These are phyloP conservation scores for Scutellaria baicalensis DNA, from an alignment of 257 asterid species.

Conservation along the genomic window DNA sequence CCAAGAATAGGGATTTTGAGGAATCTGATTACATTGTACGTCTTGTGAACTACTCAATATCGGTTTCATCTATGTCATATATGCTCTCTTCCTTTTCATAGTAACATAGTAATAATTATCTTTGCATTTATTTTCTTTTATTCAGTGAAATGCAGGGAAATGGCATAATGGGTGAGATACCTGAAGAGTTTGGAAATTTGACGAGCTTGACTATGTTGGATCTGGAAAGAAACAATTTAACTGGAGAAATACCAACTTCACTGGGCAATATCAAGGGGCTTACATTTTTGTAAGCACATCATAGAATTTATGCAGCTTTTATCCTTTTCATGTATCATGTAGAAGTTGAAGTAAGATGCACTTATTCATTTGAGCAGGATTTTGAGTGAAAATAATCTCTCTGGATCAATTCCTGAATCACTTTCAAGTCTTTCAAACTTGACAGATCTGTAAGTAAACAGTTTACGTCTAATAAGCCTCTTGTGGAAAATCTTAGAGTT, in stretches of 20 bases:
- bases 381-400: constrained; percentile 61
- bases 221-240: constrained; percentile 56
- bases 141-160: constrained; percentile 81
- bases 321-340: not conserved
- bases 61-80: not conserved
- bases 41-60: constrained; percentile 9
- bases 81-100: not conserved
- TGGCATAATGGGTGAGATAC: constrained; percentile 64
- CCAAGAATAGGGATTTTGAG: constrained; percentile 58
- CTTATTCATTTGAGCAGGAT: constrained; percentile 35
- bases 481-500: not conserved
- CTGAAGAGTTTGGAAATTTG: constrained; percentile 70
- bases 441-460: constrained; percentile 47
- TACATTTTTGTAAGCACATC: constrained; percentile 53
- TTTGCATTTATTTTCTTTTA: constrained; percentile 3
- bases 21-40: constrained; percentile 66
- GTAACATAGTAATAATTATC: not conserved
- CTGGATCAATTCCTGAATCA: constrained; percentile 67
- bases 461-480: not conserved
- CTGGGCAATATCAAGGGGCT: constrained; percentile 61
- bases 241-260: constrained; percentile 77
- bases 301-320: not conserved
- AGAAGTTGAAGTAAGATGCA: constrained; percentile 4
- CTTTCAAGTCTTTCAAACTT: constrained; percentile 53
- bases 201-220: constrained; percentile 78